These are phyloP conservation scores for Cymbopogon citratus DNA, from an alignment of 176 grass and related monocot genomes.

Conservation along the genomic window DNA sequence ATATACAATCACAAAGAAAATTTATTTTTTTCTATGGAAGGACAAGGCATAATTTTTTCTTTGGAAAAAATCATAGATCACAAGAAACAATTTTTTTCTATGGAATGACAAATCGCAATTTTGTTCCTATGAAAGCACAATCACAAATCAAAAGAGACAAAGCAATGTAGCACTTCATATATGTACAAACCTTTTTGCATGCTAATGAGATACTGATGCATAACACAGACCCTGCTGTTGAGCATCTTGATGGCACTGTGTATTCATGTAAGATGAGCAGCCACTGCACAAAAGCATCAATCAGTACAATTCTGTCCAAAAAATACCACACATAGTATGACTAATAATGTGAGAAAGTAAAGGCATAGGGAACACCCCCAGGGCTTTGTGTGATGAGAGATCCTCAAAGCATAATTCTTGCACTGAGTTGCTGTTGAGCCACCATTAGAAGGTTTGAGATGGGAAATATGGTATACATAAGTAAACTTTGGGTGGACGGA, in stretches of 20 bases:
- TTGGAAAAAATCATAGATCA: too few species aligned
- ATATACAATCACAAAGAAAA: too few species aligned
- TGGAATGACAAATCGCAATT: too few species aligned
- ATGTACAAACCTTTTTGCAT: constrained; percentile 74
- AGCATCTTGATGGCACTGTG: constrained; percentile 99
- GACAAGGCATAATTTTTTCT: too few species aligned
- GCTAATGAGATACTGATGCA: constrained; percentile 87
- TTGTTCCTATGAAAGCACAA: too few species aligned
- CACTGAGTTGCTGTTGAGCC: constrained; percentile 97
- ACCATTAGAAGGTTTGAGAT: constrained; percentile 99
- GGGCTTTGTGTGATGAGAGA: background rate
- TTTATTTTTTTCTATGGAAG: too few species aligned
- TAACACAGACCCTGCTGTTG: constrained; percentile 82
- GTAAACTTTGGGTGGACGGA: too few species aligned
- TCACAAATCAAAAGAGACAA: too few species aligned
- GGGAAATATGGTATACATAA: constrained; percentile 96
- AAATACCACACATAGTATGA: background rate
- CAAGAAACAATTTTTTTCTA: too few species aligned
- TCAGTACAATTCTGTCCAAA: constrained; percentile 37
- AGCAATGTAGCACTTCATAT: background rate
- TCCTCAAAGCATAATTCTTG: constrained; percentile 35
- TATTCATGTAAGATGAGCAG: constrained; percentile 54
- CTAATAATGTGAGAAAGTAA: background rate
- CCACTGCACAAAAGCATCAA: background rate
- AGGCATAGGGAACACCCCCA: background rate